A percentile compares a stretch with the other conserved stretches of the same genome.
These are phyloP conservation scores for maize (Zea mays) DNA, from an alignment of 176 grass and related monocot species.

Conservation along the genomic window DNA sequence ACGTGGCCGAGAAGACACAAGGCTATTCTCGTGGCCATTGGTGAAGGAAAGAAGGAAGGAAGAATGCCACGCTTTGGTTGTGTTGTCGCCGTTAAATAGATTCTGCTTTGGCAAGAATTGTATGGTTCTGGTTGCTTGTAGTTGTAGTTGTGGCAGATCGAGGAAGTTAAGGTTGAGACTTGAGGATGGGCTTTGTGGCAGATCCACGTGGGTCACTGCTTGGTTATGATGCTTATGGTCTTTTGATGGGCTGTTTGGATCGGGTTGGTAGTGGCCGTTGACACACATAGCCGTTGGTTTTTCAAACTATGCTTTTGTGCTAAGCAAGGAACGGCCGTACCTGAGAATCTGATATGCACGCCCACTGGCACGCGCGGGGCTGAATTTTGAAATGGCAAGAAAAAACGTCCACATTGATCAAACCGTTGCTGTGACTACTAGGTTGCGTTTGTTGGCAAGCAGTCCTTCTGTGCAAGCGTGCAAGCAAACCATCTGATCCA, in stretches of 20 bases:
- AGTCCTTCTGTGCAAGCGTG: no score
- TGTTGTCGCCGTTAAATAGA: conserved; percentile 14
- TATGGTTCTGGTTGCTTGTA: background rate
- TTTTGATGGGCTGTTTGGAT: background rate
- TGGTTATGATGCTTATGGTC: conserved; percentile 5
- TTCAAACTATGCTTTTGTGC: background rate
- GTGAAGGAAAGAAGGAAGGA: background rate
- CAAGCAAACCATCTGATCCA: no score
- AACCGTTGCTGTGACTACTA: no score
- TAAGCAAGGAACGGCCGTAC: background rate
- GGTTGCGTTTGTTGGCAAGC: no score
- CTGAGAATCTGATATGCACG: no score
- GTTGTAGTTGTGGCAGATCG: background rate
- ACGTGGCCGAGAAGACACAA: background rate
- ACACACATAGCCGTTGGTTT: conserved; percentile 17
- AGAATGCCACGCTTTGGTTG: background rate
- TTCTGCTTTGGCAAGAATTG: conserved; percentile 1
- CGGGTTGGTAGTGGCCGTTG: conserved; percentile 4
- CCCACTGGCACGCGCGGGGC: no score
- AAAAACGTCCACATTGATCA: no score
- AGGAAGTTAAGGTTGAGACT: background rate
- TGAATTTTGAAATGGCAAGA: no score
- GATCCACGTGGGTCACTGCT: background rate
- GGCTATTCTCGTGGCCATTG: conserved; percentile 22
- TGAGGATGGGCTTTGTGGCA: background rate